A percentile compares a stretch with the other conserved stretches of the same genome.
Evolutionary conservation across 1,139 yeast genomes (phyloP).

Genomic region (Wickerhamomyces sp.): DNA sequence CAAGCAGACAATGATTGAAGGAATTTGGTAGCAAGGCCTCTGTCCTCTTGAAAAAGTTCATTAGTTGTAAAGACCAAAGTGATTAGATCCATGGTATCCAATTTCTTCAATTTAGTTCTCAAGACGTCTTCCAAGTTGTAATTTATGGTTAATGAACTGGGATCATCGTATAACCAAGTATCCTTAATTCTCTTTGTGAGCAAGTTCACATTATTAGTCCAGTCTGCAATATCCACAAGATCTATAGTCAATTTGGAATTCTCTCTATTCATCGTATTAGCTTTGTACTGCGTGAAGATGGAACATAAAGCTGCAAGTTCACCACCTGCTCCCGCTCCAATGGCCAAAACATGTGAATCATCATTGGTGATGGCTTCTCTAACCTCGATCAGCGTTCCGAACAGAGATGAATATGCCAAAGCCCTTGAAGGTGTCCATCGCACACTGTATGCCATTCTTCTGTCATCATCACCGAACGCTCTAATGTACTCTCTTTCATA

Average conservation of each 20-base stretch:
- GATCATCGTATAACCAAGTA: conserved; percentile 46
- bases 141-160: conserved; percentile 34
- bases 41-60: conserved; percentile 71
- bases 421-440: conserved; percentile 88
- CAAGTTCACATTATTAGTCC: conserved; percentile 50
- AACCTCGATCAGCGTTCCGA: conserved; percentile 44
- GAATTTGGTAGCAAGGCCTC: conserved; percentile 53
- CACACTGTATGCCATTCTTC: conserved; percentile 71
- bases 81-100: conserved; percentile 37
- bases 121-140: conserved; percentile 50
- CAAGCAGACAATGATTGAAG: conserved; percentile 50
- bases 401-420: conserved; percentile 63
- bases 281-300: conserved; percentile 47
- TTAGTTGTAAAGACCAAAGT: conserved; percentile 82
- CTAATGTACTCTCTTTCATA: conserved; percentile 62
- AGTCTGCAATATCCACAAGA: conserved; percentile 74
- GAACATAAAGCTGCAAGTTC: conserved; percentile 71
- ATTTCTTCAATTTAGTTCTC: conserved; percentile 21
- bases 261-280: conserved; percentile 23
- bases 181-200: conserved; percentile 38
- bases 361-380: conserved; percentile 19
- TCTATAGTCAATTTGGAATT: conserved; percentile 36
- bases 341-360: conserved; percentile 42
- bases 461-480: conserved; percentile 62
- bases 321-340: conserved; percentile 91